Evolutionary conservation across 2,329 filamentous ascomycete genomes (phyloP).

Genomic region (Onygenales sp.): DNA sequence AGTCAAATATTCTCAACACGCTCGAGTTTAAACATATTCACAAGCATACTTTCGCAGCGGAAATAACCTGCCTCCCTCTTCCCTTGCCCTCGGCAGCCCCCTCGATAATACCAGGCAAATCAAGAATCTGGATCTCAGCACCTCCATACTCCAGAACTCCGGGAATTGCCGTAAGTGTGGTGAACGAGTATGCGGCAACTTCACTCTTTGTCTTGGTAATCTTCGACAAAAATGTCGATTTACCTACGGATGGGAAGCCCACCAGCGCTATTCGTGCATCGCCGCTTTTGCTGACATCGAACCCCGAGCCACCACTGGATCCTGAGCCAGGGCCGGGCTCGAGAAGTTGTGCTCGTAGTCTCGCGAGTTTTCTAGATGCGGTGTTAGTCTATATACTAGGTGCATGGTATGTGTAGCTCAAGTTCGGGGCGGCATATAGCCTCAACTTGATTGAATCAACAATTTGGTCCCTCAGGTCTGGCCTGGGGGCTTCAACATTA

Average conservation of each 20-base stretch:
- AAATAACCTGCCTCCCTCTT: conserved; percentile 90
- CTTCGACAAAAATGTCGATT: conserved; percentile 97
- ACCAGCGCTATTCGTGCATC: conserved; percentile 95
- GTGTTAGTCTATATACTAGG: not conserved
- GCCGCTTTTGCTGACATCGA: conserved; percentile 86
- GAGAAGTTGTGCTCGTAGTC: conserved; percentile 84
- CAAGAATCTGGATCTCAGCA: conserved; percentile 94
- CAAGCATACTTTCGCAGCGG: conserved; percentile 64
- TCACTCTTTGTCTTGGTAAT: conserved; percentile 97
- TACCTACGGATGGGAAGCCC: conserved; percentile 97
- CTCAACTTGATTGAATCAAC: too few species aligned
- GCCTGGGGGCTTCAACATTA: not conserved
- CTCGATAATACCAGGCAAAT: conserved; percentile 97
- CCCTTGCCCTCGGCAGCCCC: conserved; percentile 94
- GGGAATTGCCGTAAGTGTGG: conserved; percentile 91
- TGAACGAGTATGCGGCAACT: conserved; percentile 94
- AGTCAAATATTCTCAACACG: conserved; percentile 1
- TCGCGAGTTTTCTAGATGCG: conserved; percentile 75
- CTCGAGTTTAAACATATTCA: not conserved
- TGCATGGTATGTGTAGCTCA: not conserved
- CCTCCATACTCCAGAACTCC: conserved; percentile 96
- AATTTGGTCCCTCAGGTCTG: too few species aligned
- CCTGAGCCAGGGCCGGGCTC: conserved; percentile 77
- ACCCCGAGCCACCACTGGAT: conserved; percentile 70
- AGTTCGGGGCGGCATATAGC: too few species aligned